A percentile compares a stretch with the other conserved stretches of the same genome.
These are phyloP conservation scores for Fusarium udum DNA, from an alignment of 2,329 filamentous ascomycete species.

Conservation along the genomic window DNA sequence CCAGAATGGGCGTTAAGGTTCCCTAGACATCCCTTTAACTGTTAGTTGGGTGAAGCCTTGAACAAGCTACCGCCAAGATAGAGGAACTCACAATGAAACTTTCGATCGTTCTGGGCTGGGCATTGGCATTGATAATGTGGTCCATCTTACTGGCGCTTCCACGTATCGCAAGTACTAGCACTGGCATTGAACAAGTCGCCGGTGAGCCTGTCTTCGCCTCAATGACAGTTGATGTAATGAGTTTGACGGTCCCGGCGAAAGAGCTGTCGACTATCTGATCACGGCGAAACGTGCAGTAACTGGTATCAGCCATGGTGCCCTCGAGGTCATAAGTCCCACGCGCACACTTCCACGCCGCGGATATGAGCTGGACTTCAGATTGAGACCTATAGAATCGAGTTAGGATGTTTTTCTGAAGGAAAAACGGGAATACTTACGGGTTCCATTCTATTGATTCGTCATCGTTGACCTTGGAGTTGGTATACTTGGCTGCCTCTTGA, in stretches of 20 bases:
- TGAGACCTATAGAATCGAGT: conserved; percentile 9
- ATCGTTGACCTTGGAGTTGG: conserved; percentile 30
- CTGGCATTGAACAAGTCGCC: conserved; percentile 10
- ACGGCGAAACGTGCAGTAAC: conserved; percentile 15
- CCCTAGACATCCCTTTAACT: not conserved
- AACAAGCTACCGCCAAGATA: not conserved
- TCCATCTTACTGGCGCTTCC: conserved; percentile 40
- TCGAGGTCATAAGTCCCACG: conserved; percentile 19
- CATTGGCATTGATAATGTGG: conserved; percentile 35
- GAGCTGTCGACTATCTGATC: conserved; percentile 16
- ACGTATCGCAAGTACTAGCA: conserved; percentile 33
- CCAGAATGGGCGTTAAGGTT: conserved; percentile 30
- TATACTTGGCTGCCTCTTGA: conserved; percentile 34
- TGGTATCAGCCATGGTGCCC: conserved; percentile 7
- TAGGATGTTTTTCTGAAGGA: not conserved
- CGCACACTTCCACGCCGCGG: conserved; percentile 35
- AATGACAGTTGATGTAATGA: conserved; percentile 27
- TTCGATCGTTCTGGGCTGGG: not conserved
- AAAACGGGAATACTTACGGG: conserved; percentile 1
- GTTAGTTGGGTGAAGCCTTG: not conserved
- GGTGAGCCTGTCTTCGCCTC: not conserved
- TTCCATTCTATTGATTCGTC: conserved; percentile 26
- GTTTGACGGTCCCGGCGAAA: conserved; percentile 25
- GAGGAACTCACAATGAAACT: conserved; percentile 30
- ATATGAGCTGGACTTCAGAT: conserved; percentile 28